Evolutionary conservation across 306 rosid species (phyloP).

Genomic region (Cicer arietinum): DNA sequence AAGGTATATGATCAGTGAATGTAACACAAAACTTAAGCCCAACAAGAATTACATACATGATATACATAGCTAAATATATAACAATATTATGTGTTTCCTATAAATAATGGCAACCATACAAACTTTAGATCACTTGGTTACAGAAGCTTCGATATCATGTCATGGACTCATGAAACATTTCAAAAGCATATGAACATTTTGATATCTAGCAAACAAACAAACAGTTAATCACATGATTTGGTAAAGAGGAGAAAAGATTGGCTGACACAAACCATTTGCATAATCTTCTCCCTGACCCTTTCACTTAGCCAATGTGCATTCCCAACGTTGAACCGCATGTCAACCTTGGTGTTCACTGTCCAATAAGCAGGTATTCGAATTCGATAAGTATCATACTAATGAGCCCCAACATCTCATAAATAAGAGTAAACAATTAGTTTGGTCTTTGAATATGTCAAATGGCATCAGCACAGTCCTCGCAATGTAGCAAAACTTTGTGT

Average conservation of each 20-base stretch:
- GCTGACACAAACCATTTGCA: constrained; percentile 66
- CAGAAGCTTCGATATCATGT: not conserved
- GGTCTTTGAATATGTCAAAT: too few species aligned
- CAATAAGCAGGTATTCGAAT: constrained; percentile 13
- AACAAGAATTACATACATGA: not conserved
- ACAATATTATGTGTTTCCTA: not conserved
- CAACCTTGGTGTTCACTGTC: constrained; percentile 96
- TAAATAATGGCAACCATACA: not conserved
- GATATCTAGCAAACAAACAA: constrained; percentile 12
- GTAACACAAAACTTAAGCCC: not conserved
- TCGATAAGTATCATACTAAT: constrained; percentile 2
- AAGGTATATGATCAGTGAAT: constrained; percentile 26
- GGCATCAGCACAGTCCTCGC: too few species aligned
- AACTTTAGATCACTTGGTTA: not conserved
- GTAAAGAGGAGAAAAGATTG: not conserved
- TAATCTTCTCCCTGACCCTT: constrained; percentile 79
- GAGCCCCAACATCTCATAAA: constrained; percentile 11
- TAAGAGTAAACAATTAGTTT: too few species aligned
- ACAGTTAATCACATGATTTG: constrained; percentile 2
- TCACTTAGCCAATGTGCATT: constrained; percentile 83
- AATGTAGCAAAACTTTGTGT: too few species aligned
- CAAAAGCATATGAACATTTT: not conserved
- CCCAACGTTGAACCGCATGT: constrained; percentile 91
- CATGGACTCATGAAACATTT: constrained; percentile 9
- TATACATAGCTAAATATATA: not conserved